Base-by-base conservation (phyloP, 2,329 filamentous ascomycete genomes). In the Fusarium bulbicola region DNA sequence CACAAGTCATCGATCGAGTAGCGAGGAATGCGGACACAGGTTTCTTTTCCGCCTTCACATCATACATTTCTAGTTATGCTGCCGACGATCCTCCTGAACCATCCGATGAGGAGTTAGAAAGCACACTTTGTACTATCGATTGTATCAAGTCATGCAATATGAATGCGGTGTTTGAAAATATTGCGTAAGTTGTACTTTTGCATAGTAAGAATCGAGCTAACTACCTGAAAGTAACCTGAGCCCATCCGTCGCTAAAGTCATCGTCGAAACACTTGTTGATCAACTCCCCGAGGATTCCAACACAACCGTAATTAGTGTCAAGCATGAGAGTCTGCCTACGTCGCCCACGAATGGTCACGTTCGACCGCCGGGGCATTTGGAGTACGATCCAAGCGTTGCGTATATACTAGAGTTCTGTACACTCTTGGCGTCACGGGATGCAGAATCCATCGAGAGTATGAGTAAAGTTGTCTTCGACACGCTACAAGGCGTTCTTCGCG, bases 1-100 rank as follows among this genome's bases (percentile, higher is more conserved):
- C 94, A 15, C 95, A 98, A 79, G 90, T 98, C 54, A 95, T 99
- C 73, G 96, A 98, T 80, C 91, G 95, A 63, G 95, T 92, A 63
- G 88, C 93, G 46, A 93, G 94, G 72, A 86, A 91, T 39, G 90
- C 87, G 65, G 96, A 99, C 34, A 91, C 91, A 6, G 95, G 96
- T 11, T 89, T 99, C 56, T 95, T 99, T 80, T 97, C 95, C 8
- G 95, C 95, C 2, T 94, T 99, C 77, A 97, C 95, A 1, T 97
- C 93, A 10, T 99, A 98, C 78, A 95, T 99, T 37, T 97, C 95
- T n/a, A 98, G 95, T 81, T 98, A 99, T 80, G 96, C 97, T 46
- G 97, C 96, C 16, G 96, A 98, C 81, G 96, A 99, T 79, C 96
- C 96, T 18, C 96, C 96, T 0, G 96, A 99, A 83, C 96, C 96